Conservation (phyloP, 257 asterid genomes). For the Penstemon eatonii region DNA sequence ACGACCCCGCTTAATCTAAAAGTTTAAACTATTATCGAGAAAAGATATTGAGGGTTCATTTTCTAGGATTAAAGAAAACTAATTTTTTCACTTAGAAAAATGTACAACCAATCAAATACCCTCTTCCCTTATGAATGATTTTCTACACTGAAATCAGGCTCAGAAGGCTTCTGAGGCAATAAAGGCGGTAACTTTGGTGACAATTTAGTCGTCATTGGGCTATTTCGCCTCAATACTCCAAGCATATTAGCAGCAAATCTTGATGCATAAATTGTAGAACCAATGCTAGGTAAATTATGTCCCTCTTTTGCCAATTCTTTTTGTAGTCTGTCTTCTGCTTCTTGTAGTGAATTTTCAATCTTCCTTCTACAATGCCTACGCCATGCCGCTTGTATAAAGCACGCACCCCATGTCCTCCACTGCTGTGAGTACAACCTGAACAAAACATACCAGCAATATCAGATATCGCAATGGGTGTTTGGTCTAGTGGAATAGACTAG, state of each 20-base stretch:
- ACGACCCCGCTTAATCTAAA: too few species aligned
- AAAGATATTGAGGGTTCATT: too few species aligned
- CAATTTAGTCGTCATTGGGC: conserved; percentile 18
- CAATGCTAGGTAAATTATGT: conserved; percentile 38
- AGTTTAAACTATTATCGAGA: too few species aligned
- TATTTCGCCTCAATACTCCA: conserved; percentile 34
- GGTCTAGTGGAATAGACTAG: not conserved
- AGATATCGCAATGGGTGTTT: not conserved
- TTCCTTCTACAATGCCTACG: conserved; percentile 51
- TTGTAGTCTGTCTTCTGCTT: conserved; percentile 47
- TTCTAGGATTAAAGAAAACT: too few species aligned
- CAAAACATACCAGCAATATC: not conserved
- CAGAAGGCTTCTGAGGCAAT: conserved; percentile 64
- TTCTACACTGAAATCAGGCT: conserved; percentile 51
- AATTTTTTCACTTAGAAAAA: too few species aligned
- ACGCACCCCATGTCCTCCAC: conserved; percentile 74
- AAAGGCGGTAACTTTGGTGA: conserved; percentile 45
- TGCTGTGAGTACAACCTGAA: conserved; percentile 61
- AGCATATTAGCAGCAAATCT: conserved; percentile 55
- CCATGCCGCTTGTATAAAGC: conserved; percentile 77
- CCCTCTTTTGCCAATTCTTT: conserved; percentile 32
- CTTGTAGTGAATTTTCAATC: conserved; percentile 39
- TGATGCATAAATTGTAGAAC: conserved; percentile 54
- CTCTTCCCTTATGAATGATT: conserved; percentile 12
- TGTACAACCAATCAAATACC: too few species aligned